A percentile compares a stretch with the other conserved stretches of the same genome.
phyloP scores from a whole-genome alignment of 2,329 filamentous ascomycete genomes.

The Clarireedia monteithiana region DNA sequence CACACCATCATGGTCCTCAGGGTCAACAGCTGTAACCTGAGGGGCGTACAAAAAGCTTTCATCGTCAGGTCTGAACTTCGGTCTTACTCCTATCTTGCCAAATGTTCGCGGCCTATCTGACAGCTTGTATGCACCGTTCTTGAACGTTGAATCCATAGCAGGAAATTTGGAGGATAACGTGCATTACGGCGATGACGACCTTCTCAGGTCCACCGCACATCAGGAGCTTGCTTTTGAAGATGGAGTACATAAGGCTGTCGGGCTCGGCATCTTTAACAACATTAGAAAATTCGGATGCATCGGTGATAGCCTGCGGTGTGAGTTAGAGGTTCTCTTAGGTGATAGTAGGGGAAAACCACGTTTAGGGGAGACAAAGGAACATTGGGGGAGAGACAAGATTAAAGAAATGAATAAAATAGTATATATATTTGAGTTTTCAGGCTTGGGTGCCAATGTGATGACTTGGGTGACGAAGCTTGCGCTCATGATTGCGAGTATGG shows the following conservation, averaged over 20 bases:
- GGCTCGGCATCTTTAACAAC: not conserved
- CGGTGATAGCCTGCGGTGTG: not conserved
- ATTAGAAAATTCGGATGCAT: not conserved
- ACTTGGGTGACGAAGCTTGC: not conserved
- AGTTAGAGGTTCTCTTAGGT: not conserved
- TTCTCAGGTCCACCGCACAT: not conserved
- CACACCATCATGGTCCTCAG: not conserved
- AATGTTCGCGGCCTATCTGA: not conserved
- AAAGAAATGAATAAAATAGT: not conserved
- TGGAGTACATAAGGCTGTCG: not conserved
- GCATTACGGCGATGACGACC: slow-evolving; percentile 1
- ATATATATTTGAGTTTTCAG: not conserved
- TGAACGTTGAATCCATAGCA: not conserved
- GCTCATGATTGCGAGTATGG: not conserved
- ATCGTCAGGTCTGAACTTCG: not conserved
- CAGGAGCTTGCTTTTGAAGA: not conserved
- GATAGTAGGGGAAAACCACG: not conserved
- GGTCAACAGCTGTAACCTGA: not conserved
- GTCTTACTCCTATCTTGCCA: not conserved
- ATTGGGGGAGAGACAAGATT: not conserved
- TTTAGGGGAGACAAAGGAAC: not conserved
- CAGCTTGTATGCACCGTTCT: not conserved
- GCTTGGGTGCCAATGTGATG: slow-evolving; percentile 2
- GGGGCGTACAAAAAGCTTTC: not conserved
- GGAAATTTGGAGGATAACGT: not conserved